Base-by-base conservation (phyloP, 2,329 filamentous ascomycete species). In the Karstenula rhodostoma region DNA sequence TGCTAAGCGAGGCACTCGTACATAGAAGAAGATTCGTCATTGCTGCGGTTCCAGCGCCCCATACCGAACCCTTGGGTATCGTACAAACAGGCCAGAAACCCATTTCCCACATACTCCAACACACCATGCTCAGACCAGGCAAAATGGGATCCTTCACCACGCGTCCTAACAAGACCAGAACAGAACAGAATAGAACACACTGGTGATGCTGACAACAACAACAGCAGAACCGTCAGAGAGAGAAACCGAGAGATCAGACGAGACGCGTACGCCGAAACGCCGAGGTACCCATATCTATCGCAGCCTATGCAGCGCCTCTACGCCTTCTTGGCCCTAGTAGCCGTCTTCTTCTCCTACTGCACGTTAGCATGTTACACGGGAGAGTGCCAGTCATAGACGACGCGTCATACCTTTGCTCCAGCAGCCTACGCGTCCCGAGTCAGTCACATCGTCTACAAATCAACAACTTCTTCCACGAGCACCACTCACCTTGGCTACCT, bases 401-500 rank as follows among this genome's bases (percentile, higher is more conserved):
- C 10, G 19, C 42, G 19, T 22, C 58, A 33, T 56, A 60, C 58
- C 53, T 53, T 57, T n/a, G 53, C 43, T 19, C 48, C 53, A 42
- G 53, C 48, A 25, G 53, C 54, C 56, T 57, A 27, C 19, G 13
- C 44, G 15, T 29, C 17, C 48, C 40, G 15, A 3, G 49, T 58
- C 27, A 58, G 49, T 23, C 7, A 33, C 22, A 12, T 50, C 22
- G n/a, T 9, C 15, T 48, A 29, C 23, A 44, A 9, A 12, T 23
- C 23, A 12, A 22, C n/a, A 3, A 23, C n/a, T 44, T 8, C 10
- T 22, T 23, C 10, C 2, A n/a, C 2, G 42, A 12, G 19, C 8
- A 23, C 10, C 9, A 44, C 42, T 44, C 10, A 44, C 42, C 64
- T 76, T 75, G 15, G 57, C 73, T 0, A 69, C 68, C 65, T 71